A percentile compares a stretch with the other conserved stretches of the same genome.
These are phyloP conservation scores for Claviceps capensis DNA, from an alignment of 2,329 filamentous ascomycete species.

Conservation along the genomic window DNA sequence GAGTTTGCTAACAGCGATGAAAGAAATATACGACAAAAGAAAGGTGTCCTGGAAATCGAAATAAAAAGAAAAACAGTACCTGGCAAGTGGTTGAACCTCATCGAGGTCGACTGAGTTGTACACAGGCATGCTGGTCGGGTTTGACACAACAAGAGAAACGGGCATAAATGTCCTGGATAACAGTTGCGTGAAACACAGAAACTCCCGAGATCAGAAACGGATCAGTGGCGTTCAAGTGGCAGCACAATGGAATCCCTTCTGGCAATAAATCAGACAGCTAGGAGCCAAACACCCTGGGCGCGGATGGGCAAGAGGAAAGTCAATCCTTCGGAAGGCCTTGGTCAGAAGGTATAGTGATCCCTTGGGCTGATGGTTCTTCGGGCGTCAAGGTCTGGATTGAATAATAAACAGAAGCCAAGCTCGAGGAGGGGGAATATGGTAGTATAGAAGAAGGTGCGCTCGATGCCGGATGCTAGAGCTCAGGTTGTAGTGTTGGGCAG, in stretches of 20 bases:
- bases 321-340: conserved; percentile 11
- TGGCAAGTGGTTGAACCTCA: conserved; percentile 46
- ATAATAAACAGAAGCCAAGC: conserved; percentile 7
- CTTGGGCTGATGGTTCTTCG: conserved; percentile 10
- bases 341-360: not conserved
- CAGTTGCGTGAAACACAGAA: conserved; percentile 1
- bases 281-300: conserved; percentile 7
- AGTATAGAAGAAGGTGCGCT: conserved; percentile 5
- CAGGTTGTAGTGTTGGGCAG: conserved; percentile 23
- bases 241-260: conserved; percentile 4
- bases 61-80: conserved; percentile 43
- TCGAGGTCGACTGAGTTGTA: conserved; percentile 41
- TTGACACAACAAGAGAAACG: conserved; percentile 32
- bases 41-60: conserved; percentile 26
- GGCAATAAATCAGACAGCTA: conserved; percentile 9
- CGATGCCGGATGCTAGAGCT: conserved; percentile 10
- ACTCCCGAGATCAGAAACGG: conserved; percentile 4
- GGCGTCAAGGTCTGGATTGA: conserved; percentile 10
- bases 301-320: conserved; percentile 14
- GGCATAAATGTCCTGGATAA: conserved; percentile 26
- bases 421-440: conserved; percentile 6
- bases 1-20: conserved; percentile 7
- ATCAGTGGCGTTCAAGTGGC: conserved; percentile 3
- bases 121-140: conserved; percentile 37
- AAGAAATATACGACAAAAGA: conserved; percentile 12